A percentile compares a stretch with the other conserved stretches of the same genome.
Conservation (phyloP, 2,329 filamentous ascomycete species). For the Xylariaceae sp. region DNA sequence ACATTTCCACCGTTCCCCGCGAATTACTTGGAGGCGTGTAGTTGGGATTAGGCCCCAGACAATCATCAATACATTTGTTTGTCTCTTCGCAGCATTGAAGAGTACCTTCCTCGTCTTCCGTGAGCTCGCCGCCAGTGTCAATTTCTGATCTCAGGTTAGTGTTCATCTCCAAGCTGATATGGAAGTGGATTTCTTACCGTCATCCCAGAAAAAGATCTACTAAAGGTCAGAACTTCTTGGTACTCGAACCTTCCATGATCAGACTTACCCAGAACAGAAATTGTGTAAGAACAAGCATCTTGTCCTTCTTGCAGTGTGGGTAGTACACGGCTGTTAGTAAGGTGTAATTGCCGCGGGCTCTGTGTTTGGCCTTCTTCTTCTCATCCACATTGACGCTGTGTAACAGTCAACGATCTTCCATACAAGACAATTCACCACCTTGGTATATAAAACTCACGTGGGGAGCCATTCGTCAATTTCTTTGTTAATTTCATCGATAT, state of each 20-base stretch:
- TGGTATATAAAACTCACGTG: conserved; percentile 28
- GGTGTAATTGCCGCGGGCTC: conserved; percentile 38
- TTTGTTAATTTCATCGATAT: conserved; percentile 37
- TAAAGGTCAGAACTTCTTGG: background rate
- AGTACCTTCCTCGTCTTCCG: conserved; percentile 37
- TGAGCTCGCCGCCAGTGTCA: conserved; percentile 41
- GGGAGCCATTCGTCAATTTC: conserved; percentile 40
- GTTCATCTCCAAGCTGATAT: background rate
- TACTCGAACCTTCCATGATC: background rate
- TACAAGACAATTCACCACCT: background rate
- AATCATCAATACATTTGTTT: conserved; percentile 38
- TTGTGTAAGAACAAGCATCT: conserved; percentile 36
- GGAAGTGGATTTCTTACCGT: conserved; percentile 30
- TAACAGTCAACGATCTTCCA: conserved; percentile 13
- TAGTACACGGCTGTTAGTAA: conserved; percentile 39
- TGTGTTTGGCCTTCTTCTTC: conserved; percentile 39
- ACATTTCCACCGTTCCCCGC: conserved; percentile 37
- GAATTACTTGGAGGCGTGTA: conserved; percentile 31
- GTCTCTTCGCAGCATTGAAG: conserved; percentile 33
- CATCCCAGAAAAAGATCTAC: conserved; percentile 41
- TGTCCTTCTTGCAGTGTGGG: conserved; percentile 39
- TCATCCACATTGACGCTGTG: conserved; percentile 37
- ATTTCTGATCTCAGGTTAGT: conserved; percentile 33
- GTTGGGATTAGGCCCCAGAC: conserved; percentile 34
- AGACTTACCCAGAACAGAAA: conserved; percentile 41